These are phyloP conservation scores for Hypoxylon trugodes DNA, from an alignment of 495 filamentous ascomycete species.

Conservation along the genomic window DNA sequence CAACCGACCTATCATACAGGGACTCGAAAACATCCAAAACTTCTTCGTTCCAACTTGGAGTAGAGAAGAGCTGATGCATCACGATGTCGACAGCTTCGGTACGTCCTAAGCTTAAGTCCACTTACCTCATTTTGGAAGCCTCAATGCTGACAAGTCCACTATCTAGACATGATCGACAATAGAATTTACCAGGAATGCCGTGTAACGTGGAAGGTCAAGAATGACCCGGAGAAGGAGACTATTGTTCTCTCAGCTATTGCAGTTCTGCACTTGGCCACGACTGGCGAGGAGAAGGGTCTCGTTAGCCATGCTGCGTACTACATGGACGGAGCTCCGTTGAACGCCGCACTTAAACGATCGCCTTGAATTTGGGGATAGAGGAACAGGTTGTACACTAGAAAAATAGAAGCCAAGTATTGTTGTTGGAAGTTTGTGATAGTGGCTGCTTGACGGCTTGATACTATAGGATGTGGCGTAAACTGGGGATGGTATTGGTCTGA, in stretches of 20 bases:
- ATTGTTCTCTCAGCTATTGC: slow-evolving; percentile 38
- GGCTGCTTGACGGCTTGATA: no score
- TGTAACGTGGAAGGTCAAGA: slow-evolving; percentile 38
- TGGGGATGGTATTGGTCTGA: no score
- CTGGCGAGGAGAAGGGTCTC: slow-evolving; percentile 16
- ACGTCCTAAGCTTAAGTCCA: neutral
- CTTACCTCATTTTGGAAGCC: neutral
- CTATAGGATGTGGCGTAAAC: no score
- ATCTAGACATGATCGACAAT: slow-evolving; percentile 29
- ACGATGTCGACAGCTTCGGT: slow-evolving; percentile 37
- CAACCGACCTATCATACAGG: slow-evolving; percentile 26
- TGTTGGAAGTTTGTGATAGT: neutral
- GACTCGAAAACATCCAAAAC: slow-evolving; percentile 21
- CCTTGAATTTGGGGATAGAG: slow-evolving; percentile 11
- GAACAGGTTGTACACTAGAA: neutral
- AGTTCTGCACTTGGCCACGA: slow-evolving; percentile 23
- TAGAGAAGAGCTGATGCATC: slow-evolving; percentile 37
- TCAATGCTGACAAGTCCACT: neutral
- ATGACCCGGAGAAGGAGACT: slow-evolving; percentile 40
- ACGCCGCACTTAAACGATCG: slow-evolving; percentile 27
- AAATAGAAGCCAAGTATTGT: neutral
- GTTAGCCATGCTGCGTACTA: slow-evolving; percentile 19
- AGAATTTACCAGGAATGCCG: slow-evolving; percentile 38
- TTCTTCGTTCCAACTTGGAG: slow-evolving; percentile 30
- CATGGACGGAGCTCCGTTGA: slow-evolving; percentile 29